These are phyloP conservation scores for Medicago arabica DNA, from an alignment of 306 rosid species.

Conservation along the genomic window DNA sequence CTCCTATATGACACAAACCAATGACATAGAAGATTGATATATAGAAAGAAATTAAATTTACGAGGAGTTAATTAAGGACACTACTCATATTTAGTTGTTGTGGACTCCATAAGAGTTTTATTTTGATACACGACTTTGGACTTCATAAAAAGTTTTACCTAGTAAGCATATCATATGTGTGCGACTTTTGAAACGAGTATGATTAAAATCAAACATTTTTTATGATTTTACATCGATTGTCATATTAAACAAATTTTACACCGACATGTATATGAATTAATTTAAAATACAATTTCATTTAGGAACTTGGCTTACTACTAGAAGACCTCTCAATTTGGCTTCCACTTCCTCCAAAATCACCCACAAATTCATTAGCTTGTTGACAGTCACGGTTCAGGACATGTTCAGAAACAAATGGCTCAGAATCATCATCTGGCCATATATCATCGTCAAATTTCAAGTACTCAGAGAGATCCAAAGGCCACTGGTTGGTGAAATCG, in stretches of 20 bases:
- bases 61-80: too few relatives aligned
- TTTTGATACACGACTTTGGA: too few relatives aligned
- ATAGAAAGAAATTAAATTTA: too few relatives aligned
- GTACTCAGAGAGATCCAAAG: conserved; percentile 56
- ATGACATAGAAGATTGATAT: neutral
- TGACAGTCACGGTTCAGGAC: conserved; percentile 39
- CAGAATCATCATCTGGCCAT: conserved; percentile 49
- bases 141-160: too few relatives aligned
- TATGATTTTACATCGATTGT: neutral
- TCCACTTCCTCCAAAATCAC: conserved; percentile 49
- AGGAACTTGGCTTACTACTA: conserved; percentile 54
- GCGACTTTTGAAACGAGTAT: neutral
- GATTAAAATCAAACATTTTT: too few relatives aligned
- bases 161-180: too few relatives aligned
- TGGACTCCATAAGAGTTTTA: too few relatives aligned
- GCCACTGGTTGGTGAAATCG: conserved; percentile 44
- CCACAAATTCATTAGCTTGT: conserved; percentile 44
- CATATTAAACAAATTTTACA: too few relatives aligned
- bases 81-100: too few relatives aligned
- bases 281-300: neutral
- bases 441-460: conserved; percentile 53
- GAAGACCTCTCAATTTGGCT: conserved; percentile 48
- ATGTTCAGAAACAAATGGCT: conserved; percentile 43
- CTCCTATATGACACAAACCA: conserved; percentile 39
- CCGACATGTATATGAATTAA: too few relatives aligned